A percentile compares a stretch with the other conserved stretches of the same genome.
phyloP scores from a whole-genome alignment of 306 rosid species.

The Prunus campanulata region DNA sequence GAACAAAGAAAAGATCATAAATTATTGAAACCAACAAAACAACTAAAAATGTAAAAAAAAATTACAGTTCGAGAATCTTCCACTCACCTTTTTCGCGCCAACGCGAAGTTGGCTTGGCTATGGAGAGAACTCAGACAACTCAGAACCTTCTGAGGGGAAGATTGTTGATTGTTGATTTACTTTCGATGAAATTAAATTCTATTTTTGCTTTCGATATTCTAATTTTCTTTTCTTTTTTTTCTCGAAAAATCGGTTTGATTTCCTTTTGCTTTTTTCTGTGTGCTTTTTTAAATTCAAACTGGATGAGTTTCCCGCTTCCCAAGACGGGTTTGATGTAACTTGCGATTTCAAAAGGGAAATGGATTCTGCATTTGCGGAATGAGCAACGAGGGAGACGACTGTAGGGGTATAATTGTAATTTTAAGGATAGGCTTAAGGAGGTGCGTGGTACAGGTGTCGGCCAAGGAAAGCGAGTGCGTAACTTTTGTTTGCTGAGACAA shows the following conservation, averaged over 20 bases:
- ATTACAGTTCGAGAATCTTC: background rate
- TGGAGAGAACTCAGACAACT: background rate
- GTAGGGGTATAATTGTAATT: background rate
- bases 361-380: background rate
- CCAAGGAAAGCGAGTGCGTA: background rate
- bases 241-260: background rate
- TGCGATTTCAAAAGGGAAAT: background rate
- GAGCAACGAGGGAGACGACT: background rate
- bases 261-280: background rate
- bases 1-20: background rate
- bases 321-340: background rate
- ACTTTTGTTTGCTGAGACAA: too few relatives aligned
- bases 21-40: too few relatives aligned
- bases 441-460: background rate
- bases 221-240: background rate
- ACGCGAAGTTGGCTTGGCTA: background rate
- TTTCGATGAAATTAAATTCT: background rate
- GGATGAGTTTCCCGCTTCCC: conserved; percentile 13
- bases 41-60: background rate
- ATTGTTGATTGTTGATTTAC: too few relatives aligned
- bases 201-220: background rate
- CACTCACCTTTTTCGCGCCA: background rate
- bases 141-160: background rate
- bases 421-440: too few relatives aligned
- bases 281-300: background rate